Conservation (phyloP, 192 early-diverging fungal genomes). For the Physocladia obscura region DNA sequence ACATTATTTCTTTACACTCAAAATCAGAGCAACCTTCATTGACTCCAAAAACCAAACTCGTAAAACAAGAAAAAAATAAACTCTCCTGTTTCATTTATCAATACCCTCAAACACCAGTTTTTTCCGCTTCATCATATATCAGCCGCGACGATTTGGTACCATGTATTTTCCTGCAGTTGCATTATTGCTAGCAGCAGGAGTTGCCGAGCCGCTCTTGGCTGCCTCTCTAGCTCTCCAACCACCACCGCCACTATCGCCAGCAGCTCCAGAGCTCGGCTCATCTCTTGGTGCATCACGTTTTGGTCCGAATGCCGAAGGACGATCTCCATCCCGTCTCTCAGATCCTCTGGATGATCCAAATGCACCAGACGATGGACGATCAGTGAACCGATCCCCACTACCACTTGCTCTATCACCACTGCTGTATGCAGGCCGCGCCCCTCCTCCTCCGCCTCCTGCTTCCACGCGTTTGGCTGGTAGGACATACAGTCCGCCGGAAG, state of each 20-base stretch:
- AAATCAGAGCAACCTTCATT: too few relatives aligned
- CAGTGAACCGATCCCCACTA: too few relatives aligned
- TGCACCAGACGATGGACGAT: too few relatives aligned
- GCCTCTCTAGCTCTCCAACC: constrained; percentile 4
- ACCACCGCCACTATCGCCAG: not conserved
- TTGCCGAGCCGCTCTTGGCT: too few relatives aligned
- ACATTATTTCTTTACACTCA: too few relatives aligned
- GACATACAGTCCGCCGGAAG: constrained; percentile 13
- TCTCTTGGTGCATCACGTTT: not conserved
- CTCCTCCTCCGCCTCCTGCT: not conserved
- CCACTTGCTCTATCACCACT: too few relatives aligned
- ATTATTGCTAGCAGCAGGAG: not conserved
- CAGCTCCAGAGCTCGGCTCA: not conserved
- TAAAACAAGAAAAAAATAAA: not conserved
- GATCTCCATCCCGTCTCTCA: too few relatives aligned
- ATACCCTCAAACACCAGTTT: not conserved
- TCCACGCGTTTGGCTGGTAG: not conserved
- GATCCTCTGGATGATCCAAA: too few relatives aligned
- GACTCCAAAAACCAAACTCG: not conserved
- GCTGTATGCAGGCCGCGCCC: too few relatives aligned
- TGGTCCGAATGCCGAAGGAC: not conserved
- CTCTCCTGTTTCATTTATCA: not conserved
- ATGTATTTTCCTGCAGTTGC: not conserved
- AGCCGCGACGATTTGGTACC: not conserved
- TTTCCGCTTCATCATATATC: not conserved